Conservation (phyloP, 192 early-diverging fungal genomes). For the Polychytrium aggregatum region DNA sequence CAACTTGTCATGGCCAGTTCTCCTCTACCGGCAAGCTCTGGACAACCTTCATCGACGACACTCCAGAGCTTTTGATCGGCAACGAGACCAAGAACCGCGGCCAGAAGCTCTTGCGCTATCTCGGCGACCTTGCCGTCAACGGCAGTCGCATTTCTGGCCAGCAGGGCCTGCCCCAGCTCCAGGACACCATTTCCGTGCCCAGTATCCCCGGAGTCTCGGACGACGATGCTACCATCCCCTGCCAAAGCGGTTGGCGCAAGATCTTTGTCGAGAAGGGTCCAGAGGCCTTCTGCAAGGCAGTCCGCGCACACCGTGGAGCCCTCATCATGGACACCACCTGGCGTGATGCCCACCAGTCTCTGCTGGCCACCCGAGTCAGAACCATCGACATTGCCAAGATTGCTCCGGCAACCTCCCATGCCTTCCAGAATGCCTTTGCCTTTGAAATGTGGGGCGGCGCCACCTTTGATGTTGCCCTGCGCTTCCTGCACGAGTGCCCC, state of each 20-base stretch:
- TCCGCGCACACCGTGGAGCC: slow-evolving; percentile 73
- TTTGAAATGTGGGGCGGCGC: slow-evolving; percentile 97
- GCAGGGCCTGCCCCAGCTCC: slow-evolving; percentile 42
- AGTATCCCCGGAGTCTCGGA: slow-evolving; percentile 30
- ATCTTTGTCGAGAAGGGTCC: slow-evolving; percentile 76
- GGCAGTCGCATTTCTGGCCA: slow-evolving; percentile 87
- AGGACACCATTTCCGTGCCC: slow-evolving; percentile 57
- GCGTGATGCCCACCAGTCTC: slow-evolving; percentile 88
- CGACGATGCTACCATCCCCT: slow-evolving; percentile 30
- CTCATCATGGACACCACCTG: slow-evolving; percentile 96
- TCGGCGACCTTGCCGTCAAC: slow-evolving; percentile 87
- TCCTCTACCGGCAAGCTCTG: too few relatives aligned
- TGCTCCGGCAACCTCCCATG: slow-evolving; percentile 80
- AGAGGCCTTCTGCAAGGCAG: slow-evolving; percentile 82
- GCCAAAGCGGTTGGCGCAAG: slow-evolving; percentile 77
- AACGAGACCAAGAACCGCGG: slow-evolving; percentile 73
- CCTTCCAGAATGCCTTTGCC: slow-evolving; percentile 77
- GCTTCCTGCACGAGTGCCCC: slow-evolving; percentile 93
- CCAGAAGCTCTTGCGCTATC: slow-evolving; percentile 75
- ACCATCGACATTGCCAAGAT: slow-evolving; percentile 88
- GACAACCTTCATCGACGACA: slow-evolving; percentile 98
- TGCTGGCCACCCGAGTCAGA: slow-evolving; percentile 90
- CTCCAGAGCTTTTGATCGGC: slow-evolving; percentile 78
- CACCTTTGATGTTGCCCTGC: slow-evolving; percentile 93
- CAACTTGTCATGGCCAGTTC: too few relatives aligned